phyloP scores from a whole-genome alignment of 805 yeast species.

The Wilhelminamyces savonicus region DNA sequence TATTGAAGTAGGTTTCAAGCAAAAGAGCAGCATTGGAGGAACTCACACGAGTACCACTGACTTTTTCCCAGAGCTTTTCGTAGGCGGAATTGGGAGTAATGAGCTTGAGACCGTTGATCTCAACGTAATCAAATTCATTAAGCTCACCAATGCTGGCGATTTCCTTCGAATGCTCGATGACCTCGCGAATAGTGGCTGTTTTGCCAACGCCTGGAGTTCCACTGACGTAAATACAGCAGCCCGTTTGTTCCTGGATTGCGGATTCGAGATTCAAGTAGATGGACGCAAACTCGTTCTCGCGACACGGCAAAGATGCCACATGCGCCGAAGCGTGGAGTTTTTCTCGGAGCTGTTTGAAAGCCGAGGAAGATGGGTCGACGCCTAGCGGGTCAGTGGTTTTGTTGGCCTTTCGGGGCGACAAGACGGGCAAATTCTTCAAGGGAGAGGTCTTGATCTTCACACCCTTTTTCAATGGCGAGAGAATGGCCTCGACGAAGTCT shows the following conservation, averaged over 20 bases:
- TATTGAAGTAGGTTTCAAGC: conserved; percentile 65
- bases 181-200: conserved; percentile 89
- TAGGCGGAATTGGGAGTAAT: conserved; percentile 76
- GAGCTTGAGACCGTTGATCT: conserved; percentile 86
- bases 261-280: conserved; percentile 64
- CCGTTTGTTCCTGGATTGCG: conserved; percentile 64
- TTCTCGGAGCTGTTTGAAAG: conserved; percentile 33
- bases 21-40: conserved; percentile 59
- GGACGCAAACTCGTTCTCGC: conserved; percentile 76
- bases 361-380: conserved; percentile 19
- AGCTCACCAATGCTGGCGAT: conserved; percentile 18
- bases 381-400: conserved; percentile 1
- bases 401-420: conserved; percentile 8
- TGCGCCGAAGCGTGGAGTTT: conserved; percentile 40
- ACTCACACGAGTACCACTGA: conserved; percentile 52
- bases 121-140: conserved; percentile 61
- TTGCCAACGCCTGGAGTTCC: conserved; percentile 99
- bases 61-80: conserved; percentile 73
- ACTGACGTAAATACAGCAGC: conserved; percentile 83
- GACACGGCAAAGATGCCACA: conserved; percentile 63
- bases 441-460: conserved; percentile 18
- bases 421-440: conserved; percentile 13
- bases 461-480: conserved; percentile 16
- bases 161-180: conserved; percentile 57
- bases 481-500: conserved; percentile 12